phyloP scores from a whole-genome alignment of 495 filamentous ascomycete genomes.

The Neurospora discreta region DNA sequence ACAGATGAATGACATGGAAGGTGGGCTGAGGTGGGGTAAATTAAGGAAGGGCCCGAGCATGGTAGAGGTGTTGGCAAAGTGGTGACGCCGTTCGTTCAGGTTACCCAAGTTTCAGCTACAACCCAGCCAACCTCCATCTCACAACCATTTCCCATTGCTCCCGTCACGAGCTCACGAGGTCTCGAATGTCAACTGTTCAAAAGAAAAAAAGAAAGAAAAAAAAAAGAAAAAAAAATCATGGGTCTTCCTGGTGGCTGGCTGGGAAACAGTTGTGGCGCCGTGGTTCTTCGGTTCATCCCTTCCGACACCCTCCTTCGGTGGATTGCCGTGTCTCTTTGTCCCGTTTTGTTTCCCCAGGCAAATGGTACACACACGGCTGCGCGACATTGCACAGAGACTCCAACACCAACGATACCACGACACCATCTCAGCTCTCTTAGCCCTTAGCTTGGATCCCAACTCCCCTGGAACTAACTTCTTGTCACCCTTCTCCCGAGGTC shows the following conservation, averaged over 20 bases:
- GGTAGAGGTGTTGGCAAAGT: background rate
- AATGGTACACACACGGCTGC: background rate
- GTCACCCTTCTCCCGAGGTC: background rate
- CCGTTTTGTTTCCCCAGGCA: background rate
- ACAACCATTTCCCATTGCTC: background rate
- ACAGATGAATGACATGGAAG: background rate
- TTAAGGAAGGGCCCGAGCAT: background rate
- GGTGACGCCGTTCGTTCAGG: background rate
- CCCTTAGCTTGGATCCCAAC: background rate
- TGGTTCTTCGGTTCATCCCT: background rate
- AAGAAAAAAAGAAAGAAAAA: too few species aligned
- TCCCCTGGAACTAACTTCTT: background rate
- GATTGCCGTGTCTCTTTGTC: too few species aligned
- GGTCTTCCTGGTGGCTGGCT: background rate
- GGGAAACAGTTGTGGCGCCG: background rate
- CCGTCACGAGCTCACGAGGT: background rate
- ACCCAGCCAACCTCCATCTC: background rate
- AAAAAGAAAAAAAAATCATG: too few species aligned
- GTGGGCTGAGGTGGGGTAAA: background rate
- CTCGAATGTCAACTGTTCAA: background rate
- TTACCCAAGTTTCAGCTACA: background rate
- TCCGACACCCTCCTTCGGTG: background rate
- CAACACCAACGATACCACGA: background rate
- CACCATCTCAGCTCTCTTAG: background rate
- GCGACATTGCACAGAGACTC: background rate